Conservation (phyloP, 345 rosid species). For the Eucalyptus polyanthemos region DNA sequence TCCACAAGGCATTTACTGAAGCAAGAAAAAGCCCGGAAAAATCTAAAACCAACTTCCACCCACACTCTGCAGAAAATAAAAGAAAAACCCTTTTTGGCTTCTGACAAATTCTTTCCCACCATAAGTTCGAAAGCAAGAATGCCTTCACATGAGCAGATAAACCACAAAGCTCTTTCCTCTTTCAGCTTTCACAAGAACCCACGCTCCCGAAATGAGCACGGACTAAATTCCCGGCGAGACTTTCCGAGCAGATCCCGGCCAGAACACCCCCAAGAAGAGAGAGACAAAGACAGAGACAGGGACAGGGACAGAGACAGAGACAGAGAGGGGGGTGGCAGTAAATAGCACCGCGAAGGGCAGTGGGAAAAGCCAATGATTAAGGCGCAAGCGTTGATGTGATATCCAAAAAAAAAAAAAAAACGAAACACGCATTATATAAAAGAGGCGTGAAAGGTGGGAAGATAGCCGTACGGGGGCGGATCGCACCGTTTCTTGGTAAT, state of each 20-base stretch:
- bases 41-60: neutral
- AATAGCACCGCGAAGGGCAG: neutral
- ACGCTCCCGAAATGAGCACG: neutral
- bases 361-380: conserved; percentile 12
- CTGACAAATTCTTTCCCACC: neutral
- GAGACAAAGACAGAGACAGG: neutral
- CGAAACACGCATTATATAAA: neutral
- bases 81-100: neutral
- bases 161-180: neutral
- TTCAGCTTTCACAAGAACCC: neutral
- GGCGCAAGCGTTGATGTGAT: conserved; percentile 7
- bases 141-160: neutral
- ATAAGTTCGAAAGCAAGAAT: neutral
- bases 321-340: neutral
- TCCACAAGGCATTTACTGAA: neutral
- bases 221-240: neutral
- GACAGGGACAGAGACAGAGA: neutral
- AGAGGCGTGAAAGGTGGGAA: neutral
- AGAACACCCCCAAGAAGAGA: neutral
- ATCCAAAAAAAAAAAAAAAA: neutral
- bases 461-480: neutral
- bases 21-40: neutral
- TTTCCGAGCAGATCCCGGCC: conserved; percentile 22
- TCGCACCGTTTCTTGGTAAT: neutral
- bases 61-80: neutral